Evolutionary conservation across 306 rosid species (phyloP), one percentile per base, ranked within the genome.

Genomic region (apple (Malus domestica)): DNA sequence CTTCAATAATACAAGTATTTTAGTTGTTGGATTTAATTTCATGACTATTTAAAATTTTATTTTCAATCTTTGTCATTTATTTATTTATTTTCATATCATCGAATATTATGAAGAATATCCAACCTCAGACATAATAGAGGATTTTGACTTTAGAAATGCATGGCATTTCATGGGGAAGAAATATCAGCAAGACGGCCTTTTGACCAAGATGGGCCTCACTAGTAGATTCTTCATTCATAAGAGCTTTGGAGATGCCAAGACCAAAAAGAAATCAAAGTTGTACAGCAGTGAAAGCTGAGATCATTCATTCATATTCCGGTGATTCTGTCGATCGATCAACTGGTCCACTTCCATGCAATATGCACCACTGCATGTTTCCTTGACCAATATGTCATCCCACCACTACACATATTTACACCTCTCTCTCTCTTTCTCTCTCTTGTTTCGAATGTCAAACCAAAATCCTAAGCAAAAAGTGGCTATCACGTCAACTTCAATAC

Each of bases 131-230:
- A 32, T 14, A 38, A 54, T 49, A 5, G 25, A 40, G 67, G 85
- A 25, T 68, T 75, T 86, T 77, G 91, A 85, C 96, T 85, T 81
- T 8, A 46, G 52, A 78, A 66, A 72, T n/a, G 29, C 67, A 61
- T 1, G 68, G 68, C 38, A 45, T 14, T 4, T 35, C 33, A 23
- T 23, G 67, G 67, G 52, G 55, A 49, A 51, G 75, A 87, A 88
- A 86, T 86, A 82, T 86, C 84, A 82, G 74, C 78, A 79, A 44
- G 72, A 86, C 62, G 66, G 12, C 38, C 77, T 81, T 90, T 88
- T 83, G 89, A 78, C 85, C 72, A 45, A 4, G 71, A 72, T 60
- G 58, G 81, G 82, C 73, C 77, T 65, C 51, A 71, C 44, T 10
- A 52, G 52, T 30, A 67, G 88, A 85, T 83, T 85, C 89, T 27